A percentile compares a stretch with the other conserved stretches of the same genome.
These are phyloP conservation scores for Panicum hallii DNA, from an alignment of 202 grass and related monocot genomes.

Conservation along the genomic window DNA sequence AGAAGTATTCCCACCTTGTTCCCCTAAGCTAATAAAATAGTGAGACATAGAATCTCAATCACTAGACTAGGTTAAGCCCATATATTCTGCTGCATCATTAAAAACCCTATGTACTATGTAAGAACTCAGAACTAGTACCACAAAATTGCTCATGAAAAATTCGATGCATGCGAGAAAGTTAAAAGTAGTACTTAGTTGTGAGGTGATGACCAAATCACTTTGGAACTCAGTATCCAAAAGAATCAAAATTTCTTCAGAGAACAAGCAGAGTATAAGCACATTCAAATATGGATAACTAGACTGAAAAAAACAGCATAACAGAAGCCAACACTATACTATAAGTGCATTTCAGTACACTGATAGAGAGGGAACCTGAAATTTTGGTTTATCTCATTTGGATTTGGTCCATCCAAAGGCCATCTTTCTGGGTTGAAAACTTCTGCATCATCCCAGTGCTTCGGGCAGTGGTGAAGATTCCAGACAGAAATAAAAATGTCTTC, in stretches of 20 bases:
- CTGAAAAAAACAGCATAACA: not conserved
- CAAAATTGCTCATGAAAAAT: not conserved
- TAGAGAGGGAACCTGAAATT: slow-evolving; percentile 77
- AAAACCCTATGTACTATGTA: not conserved
- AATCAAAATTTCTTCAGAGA: not conserved
- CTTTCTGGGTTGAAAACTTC: slow-evolving; percentile 98
- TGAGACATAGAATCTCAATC: not conserved
- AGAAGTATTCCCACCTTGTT: not conserved
- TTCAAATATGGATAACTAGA: slow-evolving; percentile 8
- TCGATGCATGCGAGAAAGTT: not conserved
- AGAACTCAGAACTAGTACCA: slow-evolving; percentile 18
- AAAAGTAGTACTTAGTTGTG: not conserved
- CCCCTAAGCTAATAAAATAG: slow-evolving; percentile 16
- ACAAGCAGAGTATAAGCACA: slow-evolving; percentile 31
- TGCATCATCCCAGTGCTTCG: slow-evolving; percentile 84
- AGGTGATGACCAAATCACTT: not conserved
- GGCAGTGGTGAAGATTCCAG: slow-evolving; percentile 93
- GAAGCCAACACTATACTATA: slow-evolving; percentile 12
- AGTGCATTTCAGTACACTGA: slow-evolving; percentile 22
- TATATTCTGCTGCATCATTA: slow-evolving; percentile 1
- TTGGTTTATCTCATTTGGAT: slow-evolving; percentile 98
- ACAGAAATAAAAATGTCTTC: slow-evolving; percentile 99
- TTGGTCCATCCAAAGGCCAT: slow-evolving; percentile 93
- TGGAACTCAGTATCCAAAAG: slow-evolving; percentile 19
- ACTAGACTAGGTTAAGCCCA: not conserved